Evolutionary conservation across 1,284 basidiomycete genomes (phyloP).

Genomic region (Polyporus tsugae): DNA sequence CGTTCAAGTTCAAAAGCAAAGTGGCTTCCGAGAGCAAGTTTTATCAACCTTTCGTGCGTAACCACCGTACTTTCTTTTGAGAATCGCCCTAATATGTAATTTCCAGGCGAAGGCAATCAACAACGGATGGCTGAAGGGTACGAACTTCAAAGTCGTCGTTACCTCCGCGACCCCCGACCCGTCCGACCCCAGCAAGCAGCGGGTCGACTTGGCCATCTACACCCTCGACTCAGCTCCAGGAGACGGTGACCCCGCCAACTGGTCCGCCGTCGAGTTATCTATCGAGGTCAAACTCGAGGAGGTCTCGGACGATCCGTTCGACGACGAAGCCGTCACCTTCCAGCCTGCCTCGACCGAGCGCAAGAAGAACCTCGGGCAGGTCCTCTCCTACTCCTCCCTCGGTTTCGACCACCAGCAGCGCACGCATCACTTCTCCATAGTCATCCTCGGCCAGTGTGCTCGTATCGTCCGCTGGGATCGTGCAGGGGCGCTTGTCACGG

Average conservation of each 20-base stretch:
- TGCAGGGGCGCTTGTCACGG: constrained; percentile 13
- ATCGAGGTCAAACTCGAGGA: constrained; percentile 22
- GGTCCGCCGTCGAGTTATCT: constrained; percentile 13
- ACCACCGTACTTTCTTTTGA: not conserved
- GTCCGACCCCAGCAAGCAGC: not conserved
- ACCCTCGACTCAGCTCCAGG: not conserved
- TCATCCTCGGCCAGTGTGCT: constrained; percentile 21
- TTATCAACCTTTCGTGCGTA: not conserved
- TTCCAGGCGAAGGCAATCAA: not conserved
- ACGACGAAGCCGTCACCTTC: not conserved
- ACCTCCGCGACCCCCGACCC: not conserved
- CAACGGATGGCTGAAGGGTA: not conserved
- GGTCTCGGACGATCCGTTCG: constrained; percentile 18
- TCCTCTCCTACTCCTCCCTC: constrained; percentile 15
- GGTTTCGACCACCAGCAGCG: constrained; percentile 22
- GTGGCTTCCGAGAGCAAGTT: not conserved
- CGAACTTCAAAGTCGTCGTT: not conserved
- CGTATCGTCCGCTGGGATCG: constrained; percentile 26
- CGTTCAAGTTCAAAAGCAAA: not conserved
- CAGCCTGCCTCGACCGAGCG: not conserved
- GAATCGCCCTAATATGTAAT: not conserved
- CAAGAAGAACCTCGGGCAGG: constrained; percentile 10
- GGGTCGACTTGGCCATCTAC: not conserved
- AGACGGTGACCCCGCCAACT: constrained; percentile 5
- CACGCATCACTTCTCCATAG: constrained; percentile 12